These are phyloP conservation scores for Parietichytrium sp. DNA, from an alignment of 108 stramenopile genomes.

Conservation along the genomic window DNA sequence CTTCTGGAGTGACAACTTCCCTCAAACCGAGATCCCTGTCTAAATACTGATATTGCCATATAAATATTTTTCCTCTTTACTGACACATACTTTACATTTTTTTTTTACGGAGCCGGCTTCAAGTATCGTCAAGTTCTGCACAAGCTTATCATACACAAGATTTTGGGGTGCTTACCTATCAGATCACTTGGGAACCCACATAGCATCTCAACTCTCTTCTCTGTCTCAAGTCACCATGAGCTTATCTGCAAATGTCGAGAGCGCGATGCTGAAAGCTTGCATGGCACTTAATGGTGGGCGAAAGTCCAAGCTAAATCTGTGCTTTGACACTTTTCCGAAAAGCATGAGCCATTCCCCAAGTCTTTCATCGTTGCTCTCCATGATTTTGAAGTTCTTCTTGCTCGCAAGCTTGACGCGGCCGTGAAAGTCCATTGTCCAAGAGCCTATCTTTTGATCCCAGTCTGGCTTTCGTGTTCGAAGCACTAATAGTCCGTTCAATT, in stretches of 20 bases:
- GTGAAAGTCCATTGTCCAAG: conserved; percentile 50
- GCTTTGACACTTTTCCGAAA: conserved; percentile 43
- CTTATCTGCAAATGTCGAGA: conserved; percentile 42
- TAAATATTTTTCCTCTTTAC: too few species aligned
- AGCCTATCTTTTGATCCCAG: conserved; percentile 10
- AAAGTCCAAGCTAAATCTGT: conserved; percentile 44
- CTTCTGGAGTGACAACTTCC: too few species aligned
- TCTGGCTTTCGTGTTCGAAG: conserved; percentile 25
- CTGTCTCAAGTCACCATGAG: conserved; percentile 37
- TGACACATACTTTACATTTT: too few species aligned
- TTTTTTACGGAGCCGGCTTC: too few species aligned
- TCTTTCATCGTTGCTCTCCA: conserved; percentile 2
- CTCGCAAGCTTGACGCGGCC: conserved; percentile 38
- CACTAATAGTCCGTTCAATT: background rate
- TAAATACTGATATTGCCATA: too few species aligned
- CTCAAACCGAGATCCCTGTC: too few species aligned
- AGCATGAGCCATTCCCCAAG: conserved; percentile 29
- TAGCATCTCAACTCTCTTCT: too few species aligned
- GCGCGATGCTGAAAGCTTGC: conserved; percentile 37
- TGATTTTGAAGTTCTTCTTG: conserved; percentile 50
- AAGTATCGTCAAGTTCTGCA: too few species aligned
- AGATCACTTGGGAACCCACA: too few species aligned
- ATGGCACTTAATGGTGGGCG: background rate
- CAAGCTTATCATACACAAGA: too few species aligned
- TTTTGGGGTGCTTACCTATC: too few species aligned